These are phyloP conservation scores for Lindgomyces ingoldianus DNA, from an alignment of 495 filamentous ascomycete genomes.

Conservation along the genomic window DNA sequence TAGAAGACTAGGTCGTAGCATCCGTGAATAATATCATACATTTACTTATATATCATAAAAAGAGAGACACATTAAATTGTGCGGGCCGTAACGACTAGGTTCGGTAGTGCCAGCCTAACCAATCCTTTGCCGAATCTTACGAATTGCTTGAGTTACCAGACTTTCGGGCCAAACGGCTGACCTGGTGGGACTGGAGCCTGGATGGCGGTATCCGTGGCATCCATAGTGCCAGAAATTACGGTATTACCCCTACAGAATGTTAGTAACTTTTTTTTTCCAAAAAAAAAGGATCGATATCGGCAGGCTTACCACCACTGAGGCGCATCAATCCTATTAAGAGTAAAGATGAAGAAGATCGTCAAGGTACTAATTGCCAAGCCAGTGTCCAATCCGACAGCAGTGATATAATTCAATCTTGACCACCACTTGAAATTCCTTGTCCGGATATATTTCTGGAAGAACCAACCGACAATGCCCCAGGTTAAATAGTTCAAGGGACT, in stretches of 20 bases:
- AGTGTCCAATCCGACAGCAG: conserved; percentile 61
- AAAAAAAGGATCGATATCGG: no score
- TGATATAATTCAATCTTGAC: conserved; percentile 65
- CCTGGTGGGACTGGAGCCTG: conserved; percentile 2
- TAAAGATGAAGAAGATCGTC: conserved; percentile 63
- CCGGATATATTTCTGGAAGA: conserved; percentile 64
- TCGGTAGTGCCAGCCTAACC: neutral
- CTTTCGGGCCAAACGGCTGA: conserved; percentile 19
- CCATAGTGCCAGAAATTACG: conserved; percentile 15
- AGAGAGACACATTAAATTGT: neutral
- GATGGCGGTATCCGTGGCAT: conserved; percentile 9
- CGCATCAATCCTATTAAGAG: conserved; percentile 51
- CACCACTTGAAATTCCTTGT: conserved; percentile 65
- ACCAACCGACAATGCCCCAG: conserved; percentile 66
- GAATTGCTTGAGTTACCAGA: conserved; percentile 12
- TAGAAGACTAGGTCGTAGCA: neutral
- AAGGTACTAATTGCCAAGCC: conserved; percentile 64
- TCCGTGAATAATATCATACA: neutral
- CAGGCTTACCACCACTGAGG: conserved; percentile 54
- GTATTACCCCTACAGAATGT: conserved; percentile 17
- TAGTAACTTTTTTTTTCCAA: neutral
- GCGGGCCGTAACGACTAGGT: neutral
- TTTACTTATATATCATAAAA: neutral
- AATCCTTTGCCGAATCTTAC: neutral
- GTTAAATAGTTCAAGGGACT: conserved; percentile 69